A percentile compares a stretch with the other conserved stretches of the same genome.
Evolutionary conservation across 768 basidiomycete genomes (phyloP).

Genomic region (Lentinus tigrinus): DNA sequence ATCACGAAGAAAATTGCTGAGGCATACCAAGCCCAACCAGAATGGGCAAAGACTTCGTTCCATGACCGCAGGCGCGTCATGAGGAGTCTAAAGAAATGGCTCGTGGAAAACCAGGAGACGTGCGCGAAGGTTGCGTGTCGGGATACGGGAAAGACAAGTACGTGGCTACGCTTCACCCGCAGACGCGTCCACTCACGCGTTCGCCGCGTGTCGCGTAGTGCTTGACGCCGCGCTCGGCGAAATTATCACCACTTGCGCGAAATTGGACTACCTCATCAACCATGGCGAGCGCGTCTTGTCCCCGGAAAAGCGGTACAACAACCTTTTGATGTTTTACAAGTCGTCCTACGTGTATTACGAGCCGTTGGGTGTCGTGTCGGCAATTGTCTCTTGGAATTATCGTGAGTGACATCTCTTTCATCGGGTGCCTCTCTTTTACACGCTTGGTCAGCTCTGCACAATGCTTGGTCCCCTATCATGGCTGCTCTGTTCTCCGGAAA

Average conservation of each 20-base stretch:
- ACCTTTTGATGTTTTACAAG: conserved; percentile 74
- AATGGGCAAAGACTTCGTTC: conserved; percentile 78
- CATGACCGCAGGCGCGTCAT: conserved; percentile 79
- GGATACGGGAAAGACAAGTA: conserved; percentile 94
- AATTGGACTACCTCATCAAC: conserved; percentile 88
- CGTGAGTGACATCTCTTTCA: conserved; percentile 46
- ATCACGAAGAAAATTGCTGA: conserved; percentile 70
- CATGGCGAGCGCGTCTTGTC: conserved; percentile 77
- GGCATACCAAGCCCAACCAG: conserved; percentile 64
- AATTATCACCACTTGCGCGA: conserved; percentile 91
- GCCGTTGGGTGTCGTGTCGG: conserved; percentile 90
- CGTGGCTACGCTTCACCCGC: conserved; percentile 29
- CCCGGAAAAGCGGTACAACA: conserved; percentile 69
- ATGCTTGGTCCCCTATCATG: conserved; percentile 90
- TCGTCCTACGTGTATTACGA: conserved; percentile 79
- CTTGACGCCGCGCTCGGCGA: conserved; percentile 94
- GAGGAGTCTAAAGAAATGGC: conserved; percentile 86
- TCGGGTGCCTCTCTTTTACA: background rate
- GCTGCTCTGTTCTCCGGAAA: conserved; percentile 92
- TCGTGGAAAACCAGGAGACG: conserved; percentile 84
- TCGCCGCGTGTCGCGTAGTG: conserved; percentile 45
- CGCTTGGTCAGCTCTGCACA: conserved; percentile 73
- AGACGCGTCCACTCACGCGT: background rate
- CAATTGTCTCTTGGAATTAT: conserved; percentile 94
- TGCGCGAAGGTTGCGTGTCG: conserved; percentile 88